Evolutionary conservation across 192 early-diverging fungal genomes (phyloP), one percentile per base, ranked within the genome.

Genomic region (Irineochytrium annulatum): DNA sequence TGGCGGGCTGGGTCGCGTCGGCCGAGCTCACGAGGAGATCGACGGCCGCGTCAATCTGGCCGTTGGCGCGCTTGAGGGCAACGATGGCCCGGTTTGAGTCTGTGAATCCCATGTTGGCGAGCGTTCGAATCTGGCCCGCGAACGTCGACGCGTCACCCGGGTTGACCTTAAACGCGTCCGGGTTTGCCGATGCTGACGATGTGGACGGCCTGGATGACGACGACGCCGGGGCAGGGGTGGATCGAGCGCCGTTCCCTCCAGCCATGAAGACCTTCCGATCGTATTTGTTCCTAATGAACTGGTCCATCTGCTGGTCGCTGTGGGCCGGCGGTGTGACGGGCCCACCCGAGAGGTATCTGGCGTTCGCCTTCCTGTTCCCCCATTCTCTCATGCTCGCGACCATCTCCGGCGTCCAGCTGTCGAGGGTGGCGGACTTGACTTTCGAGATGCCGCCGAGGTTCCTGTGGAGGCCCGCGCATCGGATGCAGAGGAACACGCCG

Each of bases 201-300:
- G 11, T 41, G 11, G 8, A n/a, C 8, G 37, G 11, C n/a, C 37
- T 41, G 11, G 37, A 41, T 13, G 8, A n/a, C 11, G 11, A 2
- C 17, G 55, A 19, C 11, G 32, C 17, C n/a, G n/a, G n/a, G n/a
- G n/a, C n/a, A n/a, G n/a, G n/a, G n/a, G n/a, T n/a, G 24, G 55
- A 39, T 56, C 34, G 55, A 3, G 11, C 37, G 8, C 37, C 37
- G 8, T n/a, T n/a, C 8, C 37, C 37, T 41, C n/a, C 56, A 4
- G 20, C 0, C 63, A 65, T 65, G 29, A 32, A 77, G 77, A 91
- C 48, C 68, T 64, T 32, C 79, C 84, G 52, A 69, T 95, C 90
- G 72, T 94, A 98, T 74, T 98, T 98, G 74, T 92, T 81, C 29
- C 92, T 86, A 53, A 98, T 92, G 56, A 86, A 94, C 35, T 77